Evolutionary conservation across 805 yeast species (phyloP).

Genomic region (Starmerella bombicola): DNA sequence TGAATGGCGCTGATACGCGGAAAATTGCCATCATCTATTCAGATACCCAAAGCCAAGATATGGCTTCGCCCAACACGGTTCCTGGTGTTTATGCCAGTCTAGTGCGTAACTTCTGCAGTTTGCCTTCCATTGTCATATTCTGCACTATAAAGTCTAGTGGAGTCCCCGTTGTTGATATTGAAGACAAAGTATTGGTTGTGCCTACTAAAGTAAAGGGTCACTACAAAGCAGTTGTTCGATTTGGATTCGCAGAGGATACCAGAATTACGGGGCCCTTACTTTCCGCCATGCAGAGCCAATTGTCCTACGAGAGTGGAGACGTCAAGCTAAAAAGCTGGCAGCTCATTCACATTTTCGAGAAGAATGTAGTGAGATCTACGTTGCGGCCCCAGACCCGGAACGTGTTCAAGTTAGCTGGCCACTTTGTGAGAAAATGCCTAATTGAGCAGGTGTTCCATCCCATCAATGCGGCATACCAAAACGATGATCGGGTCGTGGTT

Average conservation of each 20-base stretch:
- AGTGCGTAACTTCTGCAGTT: constrained; percentile 33
- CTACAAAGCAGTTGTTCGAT: constrained; percentile 38
- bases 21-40: constrained; percentile 37
- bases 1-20: constrained; percentile 3
- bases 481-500: constrained; percentile 7
- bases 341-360: constrained; percentile 13
- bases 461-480: constrained; percentile 12
- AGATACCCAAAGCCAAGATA: constrained; percentile 25
- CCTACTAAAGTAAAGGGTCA: constrained; percentile 34
- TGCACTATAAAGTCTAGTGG: constrained; percentile 35
- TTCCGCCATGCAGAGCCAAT: neutral
- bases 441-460: constrained; percentile 12
- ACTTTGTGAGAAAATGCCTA: constrained; percentile 1
- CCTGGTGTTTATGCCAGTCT: constrained; percentile 34
- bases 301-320: neutral
- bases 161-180: constrained; percentile 33
- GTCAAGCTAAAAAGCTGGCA: neutral
- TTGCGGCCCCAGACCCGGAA: constrained; percentile 2
- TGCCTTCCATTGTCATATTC: constrained; percentile 37
- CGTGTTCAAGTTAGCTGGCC: neutral
- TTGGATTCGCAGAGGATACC: constrained; percentile 33
- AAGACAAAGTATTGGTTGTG: constrained; percentile 34
- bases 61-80: constrained; percentile 36
- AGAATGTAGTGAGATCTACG: constrained; percentile 4
- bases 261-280: neutral